Evolutionary conservation across 2,329 filamentous ascomycete genomes (phyloP).

Genomic region (Knufia fluminis): DNA sequence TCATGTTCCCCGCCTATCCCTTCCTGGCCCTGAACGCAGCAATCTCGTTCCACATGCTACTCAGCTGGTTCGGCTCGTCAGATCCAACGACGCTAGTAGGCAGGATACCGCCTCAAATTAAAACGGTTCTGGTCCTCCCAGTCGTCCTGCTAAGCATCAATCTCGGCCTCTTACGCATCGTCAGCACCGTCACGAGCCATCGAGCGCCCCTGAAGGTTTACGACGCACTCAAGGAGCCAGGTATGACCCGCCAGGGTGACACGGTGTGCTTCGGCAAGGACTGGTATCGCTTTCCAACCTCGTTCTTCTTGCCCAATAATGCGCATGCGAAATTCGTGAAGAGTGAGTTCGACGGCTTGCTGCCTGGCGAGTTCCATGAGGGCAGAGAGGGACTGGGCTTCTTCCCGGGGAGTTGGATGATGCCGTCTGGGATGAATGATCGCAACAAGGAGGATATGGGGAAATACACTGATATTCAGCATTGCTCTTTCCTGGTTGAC

Average conservation of each 20-base stretch:
- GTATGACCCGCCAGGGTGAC: constrained; percentile 51
- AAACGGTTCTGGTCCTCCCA: constrained; percentile 41
- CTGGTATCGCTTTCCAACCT: constrained; percentile 95
- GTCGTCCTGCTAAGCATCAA: constrained; percentile 54
- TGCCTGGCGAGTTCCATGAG: constrained; percentile 85
- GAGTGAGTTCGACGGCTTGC: constrained; percentile 77
- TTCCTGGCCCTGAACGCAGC: constrained; percentile 83
- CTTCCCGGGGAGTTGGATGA: constrained; percentile 74
- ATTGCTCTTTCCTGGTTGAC: constrained; percentile 80
- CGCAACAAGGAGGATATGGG: constrained; percentile 73
- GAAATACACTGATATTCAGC: constrained; percentile 68
- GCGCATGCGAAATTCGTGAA: constrained; percentile 83
- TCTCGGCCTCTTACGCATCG: constrained; percentile 60
- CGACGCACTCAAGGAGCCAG: constrained; percentile 29
- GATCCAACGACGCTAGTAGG: constrained; percentile 58
- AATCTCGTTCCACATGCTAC: constrained; percentile 68
- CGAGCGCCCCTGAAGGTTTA: constrained; percentile 65
- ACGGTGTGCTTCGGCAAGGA: constrained; percentile 88
- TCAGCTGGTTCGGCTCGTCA: constrained; percentile 63
- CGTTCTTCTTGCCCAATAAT: constrained; percentile 76
- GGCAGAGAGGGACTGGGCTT: constrained; percentile 53
- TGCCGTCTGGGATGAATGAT: constrained; percentile 82
- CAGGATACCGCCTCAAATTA: constrained; percentile 65
- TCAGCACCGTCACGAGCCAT: constrained; percentile 73
- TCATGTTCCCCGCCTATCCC: constrained; percentile 96